These are phyloP conservation scores for Ilyonectria destructans DNA, from an alignment of 2,329 filamentous ascomycete species.

Conservation along the genomic window DNA sequence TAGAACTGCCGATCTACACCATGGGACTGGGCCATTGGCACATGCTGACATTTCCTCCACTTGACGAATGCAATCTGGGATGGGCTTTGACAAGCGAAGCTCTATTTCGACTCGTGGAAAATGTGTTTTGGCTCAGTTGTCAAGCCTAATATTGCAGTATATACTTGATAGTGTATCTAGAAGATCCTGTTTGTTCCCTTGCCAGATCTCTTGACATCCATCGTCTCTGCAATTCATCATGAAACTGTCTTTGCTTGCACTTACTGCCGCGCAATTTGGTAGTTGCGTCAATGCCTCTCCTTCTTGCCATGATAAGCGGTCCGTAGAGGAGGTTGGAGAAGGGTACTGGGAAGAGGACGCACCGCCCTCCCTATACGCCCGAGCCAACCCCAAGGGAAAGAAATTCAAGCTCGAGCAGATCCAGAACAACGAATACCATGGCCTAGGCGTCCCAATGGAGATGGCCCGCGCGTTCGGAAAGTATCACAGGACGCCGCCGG, in stretches of 20 bases:
- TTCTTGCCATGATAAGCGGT: not conserved
- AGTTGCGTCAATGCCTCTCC: conserved; percentile 7
- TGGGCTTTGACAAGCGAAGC: not conserved
- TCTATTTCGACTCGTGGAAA: not conserved
- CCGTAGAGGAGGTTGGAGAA: not conserved
- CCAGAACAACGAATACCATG: conserved; percentile 54
- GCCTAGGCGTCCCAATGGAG: conserved; percentile 52
- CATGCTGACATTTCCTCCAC: not conserved
- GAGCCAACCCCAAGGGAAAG: conserved; percentile 31
- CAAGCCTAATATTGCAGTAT: too few relatives aligned
- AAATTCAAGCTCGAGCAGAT: conserved; percentile 53
- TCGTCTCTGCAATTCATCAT: conserved; percentile 20
- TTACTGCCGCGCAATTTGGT: conserved; percentile 19
- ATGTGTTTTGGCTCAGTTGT: not conserved
- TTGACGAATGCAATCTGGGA: conserved; percentile 4
- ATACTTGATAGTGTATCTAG: not conserved
- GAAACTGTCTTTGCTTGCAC: conserved; percentile 23
- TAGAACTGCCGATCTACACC: not conserved
- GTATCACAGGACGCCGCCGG: conserved; percentile 54
- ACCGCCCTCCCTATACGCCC: conserved; percentile 18
- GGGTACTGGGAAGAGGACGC: conserved; percentile 30
- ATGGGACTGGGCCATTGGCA: not conserved
- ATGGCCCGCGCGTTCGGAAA: conserved; percentile 56
- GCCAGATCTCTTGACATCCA: not conserved
- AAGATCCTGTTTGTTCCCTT: not conserved